Conservation (phyloP, 805 yeast genomes). For the Cyberlindnera mycetangii region DNA sequence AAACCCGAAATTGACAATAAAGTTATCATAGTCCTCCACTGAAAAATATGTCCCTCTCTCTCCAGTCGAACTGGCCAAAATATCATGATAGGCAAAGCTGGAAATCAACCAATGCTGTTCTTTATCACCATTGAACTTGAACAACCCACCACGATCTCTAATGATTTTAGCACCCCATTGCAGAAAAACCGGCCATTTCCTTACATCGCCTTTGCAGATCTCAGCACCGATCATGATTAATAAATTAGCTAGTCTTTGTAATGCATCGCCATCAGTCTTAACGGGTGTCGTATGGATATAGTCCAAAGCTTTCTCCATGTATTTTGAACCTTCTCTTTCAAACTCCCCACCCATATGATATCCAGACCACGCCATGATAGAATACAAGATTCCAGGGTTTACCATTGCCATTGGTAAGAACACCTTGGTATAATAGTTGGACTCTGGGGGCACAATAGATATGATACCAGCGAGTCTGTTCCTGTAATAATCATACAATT, state of each 20-base stretch:
- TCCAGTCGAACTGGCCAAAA: conserved; percentile 58
- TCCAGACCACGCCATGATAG: conserved; percentile 58
- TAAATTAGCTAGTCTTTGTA: conserved; percentile 56
- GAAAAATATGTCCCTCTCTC: conserved; percentile 67
- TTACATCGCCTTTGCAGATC: conserved; percentile 78
- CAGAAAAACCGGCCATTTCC: conserved; percentile 67
- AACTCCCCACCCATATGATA: conserved; percentile 35
- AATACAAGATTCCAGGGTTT: conserved; percentile 47
- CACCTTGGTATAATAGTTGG: conserved; percentile 50
- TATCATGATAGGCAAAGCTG: conserved; percentile 79
- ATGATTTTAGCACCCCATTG: conserved; percentile 65
- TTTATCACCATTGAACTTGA: conserved; percentile 46
- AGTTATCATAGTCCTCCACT: conserved; percentile 51
- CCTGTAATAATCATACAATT: conserved; percentile 49
- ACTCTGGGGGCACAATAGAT: conserved; percentile 45
- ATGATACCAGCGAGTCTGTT: conserved; percentile 45
- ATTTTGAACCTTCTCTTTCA: conserved; percentile 45
- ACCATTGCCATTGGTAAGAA: conserved; percentile 51
- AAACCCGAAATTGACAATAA: conserved; percentile 29
- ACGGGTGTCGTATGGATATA: conserved; percentile 36
- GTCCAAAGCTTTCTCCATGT: conserved; percentile 44
- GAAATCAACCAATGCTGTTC: conserved; percentile 70
- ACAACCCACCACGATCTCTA: conserved; percentile 58
- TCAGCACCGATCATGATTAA: conserved; percentile 75
- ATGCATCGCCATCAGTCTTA: conserved; percentile 23